A percentile compares a stretch with the other conserved stretches of the same genome.
Evolutionary conservation across 441 rosid genomes (phyloP).

Genomic region (Theobroma grandiflorum): DNA sequence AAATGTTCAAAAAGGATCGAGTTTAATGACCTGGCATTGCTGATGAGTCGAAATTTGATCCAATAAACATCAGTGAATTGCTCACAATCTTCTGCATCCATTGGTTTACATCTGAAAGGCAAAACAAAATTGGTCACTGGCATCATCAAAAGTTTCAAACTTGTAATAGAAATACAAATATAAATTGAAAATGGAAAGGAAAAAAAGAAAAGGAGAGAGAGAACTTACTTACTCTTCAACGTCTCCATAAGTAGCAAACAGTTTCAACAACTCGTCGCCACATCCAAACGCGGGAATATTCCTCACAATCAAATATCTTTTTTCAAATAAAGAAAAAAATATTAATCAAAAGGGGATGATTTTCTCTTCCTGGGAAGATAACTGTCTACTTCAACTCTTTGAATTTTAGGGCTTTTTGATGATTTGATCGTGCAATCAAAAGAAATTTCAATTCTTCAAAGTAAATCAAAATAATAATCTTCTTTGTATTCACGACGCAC

Average conservation of each 20-base stretch:
- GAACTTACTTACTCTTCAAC: conserved; percentile 75
- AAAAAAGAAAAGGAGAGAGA: neutral
- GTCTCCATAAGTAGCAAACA: conserved; percentile 75
- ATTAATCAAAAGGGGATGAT: neutral
- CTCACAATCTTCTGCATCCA: conserved; percentile 94
- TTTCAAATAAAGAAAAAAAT: neutral
- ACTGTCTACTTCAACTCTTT: neutral
- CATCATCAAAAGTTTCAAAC: neutral
- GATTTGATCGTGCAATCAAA: neutral
- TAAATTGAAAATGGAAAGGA: neutral
- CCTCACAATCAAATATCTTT: conserved; percentile 78
- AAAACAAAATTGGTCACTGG: conserved; percentile 10
- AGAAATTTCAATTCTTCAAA: neutral
- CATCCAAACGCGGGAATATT: conserved; percentile 90
- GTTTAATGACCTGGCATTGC: conserved; percentile 71
- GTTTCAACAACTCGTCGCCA: conserved; percentile 73
- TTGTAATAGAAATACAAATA: neutral
- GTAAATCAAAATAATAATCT: too few relatives aligned
- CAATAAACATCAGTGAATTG: conserved; percentile 86
- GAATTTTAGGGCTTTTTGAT: conserved; percentile 10
- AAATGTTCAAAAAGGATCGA: neutral
- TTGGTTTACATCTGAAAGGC: conserved; percentile 73
- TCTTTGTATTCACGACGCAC: conserved; percentile 32
- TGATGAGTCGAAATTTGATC: conserved; percentile 68
- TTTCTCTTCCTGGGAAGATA: neutral